Percentiles rank a stretch among this genome's conserved stretches.
Conservation (phyloP, 768 basidiomycete species). For the Kwoniella dendrophila region DNA sequence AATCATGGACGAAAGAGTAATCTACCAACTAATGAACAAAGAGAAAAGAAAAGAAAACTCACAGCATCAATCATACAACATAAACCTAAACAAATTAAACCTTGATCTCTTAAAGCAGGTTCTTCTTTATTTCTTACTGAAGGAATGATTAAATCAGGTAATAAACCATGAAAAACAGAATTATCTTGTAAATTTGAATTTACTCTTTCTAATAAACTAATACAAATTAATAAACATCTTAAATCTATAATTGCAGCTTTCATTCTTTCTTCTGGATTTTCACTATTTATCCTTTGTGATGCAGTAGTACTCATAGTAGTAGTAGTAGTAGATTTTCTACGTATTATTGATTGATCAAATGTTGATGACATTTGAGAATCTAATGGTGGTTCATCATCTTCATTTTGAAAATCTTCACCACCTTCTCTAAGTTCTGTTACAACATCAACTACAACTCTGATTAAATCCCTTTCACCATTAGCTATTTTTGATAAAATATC, state of each 20-base stretch:
- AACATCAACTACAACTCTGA: constrained; percentile 84
- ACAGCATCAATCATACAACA: constrained; percentile 74
- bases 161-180: constrained; percentile 67
- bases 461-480: constrained; percentile 76
- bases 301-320: no score
- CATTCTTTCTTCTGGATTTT: constrained; percentile 65
- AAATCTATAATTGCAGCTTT: constrained; percentile 69
- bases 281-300: constrained; percentile 21
- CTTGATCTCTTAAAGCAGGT: constrained; percentile 74
- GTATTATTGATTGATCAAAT: constrained; percentile 44
- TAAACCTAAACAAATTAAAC: constrained; percentile 75
- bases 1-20: not conserved
- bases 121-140: constrained; percentile 82
- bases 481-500: constrained; percentile 78
- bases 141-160: constrained; percentile 85
- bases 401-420: constrained; percentile 30
- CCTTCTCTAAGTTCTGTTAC: constrained; percentile 74
- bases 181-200: constrained; percentile 70
- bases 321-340: constrained; percentile 6
- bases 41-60: constrained; percentile 16
- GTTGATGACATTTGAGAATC: constrained; percentile 42
- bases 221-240: constrained; percentile 73
- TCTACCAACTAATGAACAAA: constrained; percentile 12
- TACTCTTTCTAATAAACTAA: constrained; percentile 81
- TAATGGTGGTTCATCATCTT: constrained; percentile 50